Evolutionary conservation across 2,329 filamentous ascomycete genomes (phyloP).

Genomic region (Ascomycota sp.): DNA sequence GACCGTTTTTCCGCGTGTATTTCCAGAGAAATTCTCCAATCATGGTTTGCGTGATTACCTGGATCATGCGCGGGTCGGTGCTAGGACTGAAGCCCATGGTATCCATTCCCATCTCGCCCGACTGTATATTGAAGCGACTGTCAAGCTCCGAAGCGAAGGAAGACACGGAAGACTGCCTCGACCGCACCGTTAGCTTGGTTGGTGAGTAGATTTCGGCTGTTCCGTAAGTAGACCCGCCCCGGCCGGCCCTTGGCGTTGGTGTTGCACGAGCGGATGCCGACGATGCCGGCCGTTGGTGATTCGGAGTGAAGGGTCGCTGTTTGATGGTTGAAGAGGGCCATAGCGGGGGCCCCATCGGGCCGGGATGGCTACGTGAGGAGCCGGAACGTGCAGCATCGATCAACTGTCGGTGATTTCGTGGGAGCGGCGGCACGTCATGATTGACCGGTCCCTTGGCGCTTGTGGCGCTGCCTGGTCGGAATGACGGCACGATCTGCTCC

Average conservation of each 20-base stretch:
- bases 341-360: constrained; percentile 64
- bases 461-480: constrained; percentile 50
- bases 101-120: constrained; percentile 32
- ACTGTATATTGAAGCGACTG: constrained; percentile 60
- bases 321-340: constrained; percentile 56
- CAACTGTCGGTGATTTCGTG: constrained; percentile 60
- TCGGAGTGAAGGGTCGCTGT: constrained; percentile 40
- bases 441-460: constrained; percentile 31
- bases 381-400: constrained; percentile 58
- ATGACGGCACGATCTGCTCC: constrained; percentile 13
- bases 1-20: constrained; percentile 87
- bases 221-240: constrained; percentile 25
- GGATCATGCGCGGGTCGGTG: constrained; percentile 94
- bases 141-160: constrained; percentile 93
- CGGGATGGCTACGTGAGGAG: constrained; percentile 25
- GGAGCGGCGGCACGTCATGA: constrained; percentile 46
- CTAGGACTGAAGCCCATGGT: constrained; percentile 41
- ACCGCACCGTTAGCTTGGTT: constrained; percentile 14
- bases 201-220: constrained; percentile 27
- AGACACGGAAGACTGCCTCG: constrained; percentile 60
- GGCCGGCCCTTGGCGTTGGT: constrained; percentile 31
- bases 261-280: constrained; percentile 31
- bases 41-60: constrained; percentile 98
- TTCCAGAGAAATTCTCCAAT: constrained; percentile 99
- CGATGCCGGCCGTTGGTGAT: constrained; percentile 22